A percentile compares a stretch with the other conserved stretches of the same genome.
Evolutionary conservation across 1,139 yeast species (phyloP).

Genomic region (Pichia sp.): DNA sequence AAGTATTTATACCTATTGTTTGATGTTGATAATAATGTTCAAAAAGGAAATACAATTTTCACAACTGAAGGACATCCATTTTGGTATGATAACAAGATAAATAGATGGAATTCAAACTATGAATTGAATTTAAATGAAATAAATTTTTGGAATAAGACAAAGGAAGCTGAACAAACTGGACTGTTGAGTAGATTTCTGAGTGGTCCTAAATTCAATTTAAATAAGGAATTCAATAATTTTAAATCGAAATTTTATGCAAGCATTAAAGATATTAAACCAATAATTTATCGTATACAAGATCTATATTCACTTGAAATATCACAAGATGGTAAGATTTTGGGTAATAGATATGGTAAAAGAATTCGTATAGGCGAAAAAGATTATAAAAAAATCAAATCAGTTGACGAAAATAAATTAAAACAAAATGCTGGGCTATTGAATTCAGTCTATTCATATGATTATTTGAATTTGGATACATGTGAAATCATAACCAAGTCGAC

Average conservation of each 20-base stretch:
- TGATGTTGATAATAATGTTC: constrained; percentile 40
- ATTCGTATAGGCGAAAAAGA: background rate
- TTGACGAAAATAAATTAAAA: background rate
- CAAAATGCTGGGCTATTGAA: background rate
- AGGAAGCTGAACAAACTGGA: background rate
- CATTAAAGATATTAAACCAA: constrained; percentile 1
- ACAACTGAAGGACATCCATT: constrained; percentile 94
- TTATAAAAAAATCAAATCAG: background rate
- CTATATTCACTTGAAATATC: background rate
- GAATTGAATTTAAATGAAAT: background rate
- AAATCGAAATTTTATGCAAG: constrained; percentile 1
- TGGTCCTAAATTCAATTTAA: constrained; percentile 7
- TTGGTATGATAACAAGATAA: constrained; percentile 45
- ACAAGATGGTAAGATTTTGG: background rate
- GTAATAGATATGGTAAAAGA: background rate
- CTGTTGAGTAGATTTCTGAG: constrained; percentile 4
- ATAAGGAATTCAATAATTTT: constrained; percentile 10
- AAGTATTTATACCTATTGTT: constrained; percentile 78
- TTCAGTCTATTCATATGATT: constrained; percentile 14
- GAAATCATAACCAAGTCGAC: background rate
- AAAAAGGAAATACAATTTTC: constrained; percentile 54
- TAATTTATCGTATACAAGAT: constrained; percentile 2
- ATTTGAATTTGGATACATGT: constrained; percentile 19
- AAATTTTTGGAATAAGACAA: constrained; percentile 3
- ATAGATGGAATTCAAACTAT: constrained; percentile 1